Percentiles rank a stretch among this genome's conserved stretches.
Evolutionary conservation across 176 grass and related monocot species (phyloP).

Genomic region (Carex littledalei): DNA sequence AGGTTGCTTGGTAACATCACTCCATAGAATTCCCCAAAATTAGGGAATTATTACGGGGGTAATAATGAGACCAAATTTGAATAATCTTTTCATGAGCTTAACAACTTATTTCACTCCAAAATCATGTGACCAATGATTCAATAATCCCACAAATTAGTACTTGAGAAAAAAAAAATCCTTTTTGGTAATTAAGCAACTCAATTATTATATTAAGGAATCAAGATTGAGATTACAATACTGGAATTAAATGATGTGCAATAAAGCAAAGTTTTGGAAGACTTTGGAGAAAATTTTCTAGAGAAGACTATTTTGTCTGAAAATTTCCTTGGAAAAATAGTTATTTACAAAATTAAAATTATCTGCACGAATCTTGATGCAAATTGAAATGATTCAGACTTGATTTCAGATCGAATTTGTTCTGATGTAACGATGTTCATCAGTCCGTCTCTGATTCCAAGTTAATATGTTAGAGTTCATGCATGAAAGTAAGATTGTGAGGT

Average conservation of each 20-base stretch:
- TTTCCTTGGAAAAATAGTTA: neutral
- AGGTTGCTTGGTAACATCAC: slow-evolving; percentile 15
- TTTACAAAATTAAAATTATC: neutral
- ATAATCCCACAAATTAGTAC: neutral
- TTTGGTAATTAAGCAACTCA: neutral
- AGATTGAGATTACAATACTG: neutral
- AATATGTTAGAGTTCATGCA: no score
- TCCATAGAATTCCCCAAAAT: slow-evolving; percentile 18
- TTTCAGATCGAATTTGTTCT: no score
- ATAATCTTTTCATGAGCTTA: neutral
- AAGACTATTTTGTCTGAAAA: neutral
- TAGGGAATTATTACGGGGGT: slow-evolving; percentile 17
- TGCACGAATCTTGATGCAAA: no score
- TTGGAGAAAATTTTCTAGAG: neutral
- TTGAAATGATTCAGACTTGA: no score
- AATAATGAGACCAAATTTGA: neutral
- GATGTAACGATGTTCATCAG: no score
- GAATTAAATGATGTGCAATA: neutral
- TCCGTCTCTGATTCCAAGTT: no score
- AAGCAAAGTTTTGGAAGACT: no score
- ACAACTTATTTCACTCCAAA: neutral
- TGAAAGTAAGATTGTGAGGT: no score
- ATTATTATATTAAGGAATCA: neutral
- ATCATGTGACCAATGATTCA: neutral
- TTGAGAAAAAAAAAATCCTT: neutral